These are phyloP conservation scores for Hanseniaspora guilliermondii DNA, from an alignment of 805 yeast species.

Conservation along the genomic window DNA sequence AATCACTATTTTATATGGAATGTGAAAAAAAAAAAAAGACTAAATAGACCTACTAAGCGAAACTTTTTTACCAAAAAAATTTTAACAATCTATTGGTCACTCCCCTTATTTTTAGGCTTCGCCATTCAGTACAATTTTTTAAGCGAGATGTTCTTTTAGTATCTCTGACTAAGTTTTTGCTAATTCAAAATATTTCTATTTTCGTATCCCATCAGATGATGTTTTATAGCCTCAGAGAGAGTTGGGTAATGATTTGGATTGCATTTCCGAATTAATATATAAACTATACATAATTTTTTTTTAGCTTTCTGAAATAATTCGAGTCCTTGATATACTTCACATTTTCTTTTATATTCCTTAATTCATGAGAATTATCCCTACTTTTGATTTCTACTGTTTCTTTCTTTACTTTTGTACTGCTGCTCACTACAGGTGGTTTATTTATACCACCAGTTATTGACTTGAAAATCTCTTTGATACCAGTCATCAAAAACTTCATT, in stretches of 20 bases:
- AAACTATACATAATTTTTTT: not conserved
- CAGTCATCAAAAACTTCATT: slow-evolving; percentile 26
- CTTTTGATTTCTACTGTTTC: not conserved
- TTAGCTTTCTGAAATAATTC: not conserved
- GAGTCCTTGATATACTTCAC: not conserved
- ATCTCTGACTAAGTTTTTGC: no score
- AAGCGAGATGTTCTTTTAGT: no score
- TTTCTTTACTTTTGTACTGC: not conserved
- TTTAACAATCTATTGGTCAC: no score
- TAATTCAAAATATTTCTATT: no score
- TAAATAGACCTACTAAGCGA: no score
- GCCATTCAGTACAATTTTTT: no score
- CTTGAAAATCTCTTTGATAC: slow-evolving; percentile 29
- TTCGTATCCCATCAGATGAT: no score
- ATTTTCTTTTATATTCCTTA: not conserved
- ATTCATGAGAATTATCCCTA: not conserved
- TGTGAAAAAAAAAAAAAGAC: no score
- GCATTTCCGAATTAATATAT: not conserved
- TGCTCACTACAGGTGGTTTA: not conserved
- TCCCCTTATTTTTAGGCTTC: no score
- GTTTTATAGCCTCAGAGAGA: not conserved
- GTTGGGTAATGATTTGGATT: no score
- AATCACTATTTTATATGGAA: no score
- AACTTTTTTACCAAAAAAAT: no score
- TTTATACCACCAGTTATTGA: slow-evolving; percentile 11